phyloP scores from a whole-genome alignment of 352 stramenopile genomes.

The Blastocystis sp. region DNA sequence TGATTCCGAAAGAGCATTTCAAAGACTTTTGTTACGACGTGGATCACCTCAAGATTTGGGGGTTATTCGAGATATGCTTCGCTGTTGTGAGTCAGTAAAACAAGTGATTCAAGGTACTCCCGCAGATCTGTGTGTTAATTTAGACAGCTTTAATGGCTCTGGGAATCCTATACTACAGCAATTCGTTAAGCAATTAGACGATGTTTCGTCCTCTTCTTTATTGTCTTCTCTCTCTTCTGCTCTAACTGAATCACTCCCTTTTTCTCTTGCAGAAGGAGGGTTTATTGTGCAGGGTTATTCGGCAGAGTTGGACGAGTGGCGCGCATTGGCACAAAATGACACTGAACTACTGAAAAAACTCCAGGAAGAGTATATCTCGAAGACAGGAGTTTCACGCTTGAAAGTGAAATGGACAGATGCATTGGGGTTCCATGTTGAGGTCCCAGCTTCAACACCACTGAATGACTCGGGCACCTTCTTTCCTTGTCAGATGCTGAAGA shows the following conservation, averaged over 20 bases:
- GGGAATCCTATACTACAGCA: not conserved
- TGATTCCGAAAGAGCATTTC: constrained; percentile 50
- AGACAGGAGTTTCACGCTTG: not conserved
- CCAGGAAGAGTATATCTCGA: not conserved
- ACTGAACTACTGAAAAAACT: not conserved
- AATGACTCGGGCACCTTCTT: not conserved
- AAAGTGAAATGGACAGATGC: constrained; percentile 27
- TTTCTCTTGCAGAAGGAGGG: constrained; percentile 19
- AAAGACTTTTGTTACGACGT: constrained; percentile 19
- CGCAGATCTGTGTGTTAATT: not conserved
- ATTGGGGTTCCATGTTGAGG: constrained; percentile 36
- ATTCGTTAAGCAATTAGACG: not conserved
- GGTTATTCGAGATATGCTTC: constrained; percentile 59
- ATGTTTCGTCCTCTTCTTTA: not conserved
- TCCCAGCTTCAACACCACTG: not conserved
- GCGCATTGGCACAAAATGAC: not conserved
- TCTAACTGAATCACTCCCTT: constrained; percentile 4
- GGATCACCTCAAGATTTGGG: constrained; percentile 51
- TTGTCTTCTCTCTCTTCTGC: not conserved
- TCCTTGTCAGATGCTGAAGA: constrained; percentile 48
- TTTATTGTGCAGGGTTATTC: constrained; percentile 21
- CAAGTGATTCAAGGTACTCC: not conserved
- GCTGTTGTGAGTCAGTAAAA: not conserved
- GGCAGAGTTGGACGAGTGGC: constrained; percentile 32
- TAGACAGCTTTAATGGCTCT: not conserved